Evolutionary conservation across 1,284 basidiomycete genomes (phyloP), one percentile per base, ranked within the genome.

Genomic region (Exsudoporus floridanus): DNA sequence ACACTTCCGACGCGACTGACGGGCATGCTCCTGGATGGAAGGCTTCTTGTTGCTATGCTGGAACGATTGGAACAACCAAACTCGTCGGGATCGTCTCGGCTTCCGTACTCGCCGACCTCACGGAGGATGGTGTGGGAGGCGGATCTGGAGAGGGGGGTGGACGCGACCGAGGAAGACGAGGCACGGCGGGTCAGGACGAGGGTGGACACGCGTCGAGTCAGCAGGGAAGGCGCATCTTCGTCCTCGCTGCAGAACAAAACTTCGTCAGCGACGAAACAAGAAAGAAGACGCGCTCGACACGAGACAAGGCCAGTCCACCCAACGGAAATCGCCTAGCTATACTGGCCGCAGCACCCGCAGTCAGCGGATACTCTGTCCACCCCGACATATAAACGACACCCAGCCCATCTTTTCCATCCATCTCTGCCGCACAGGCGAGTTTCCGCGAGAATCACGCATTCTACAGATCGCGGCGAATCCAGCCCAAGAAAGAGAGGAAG

Each of bases 201-300:
- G 0, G 74, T 72, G 3, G 85, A 88, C 5, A 90, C 70, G 8
- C 84, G 80, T 16, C 77, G 76, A 0, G 86, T 88, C 13, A 90
- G 77, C 4, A 83, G 79, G 0, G 86, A 88, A 2, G 89, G 89
- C 0, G 88, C 87, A 54, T 88, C 85, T 72, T 91, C 89, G 65
- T 91, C 89, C 73, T 91, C 88, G 56, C 85, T 86, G 66, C 47
- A 61, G 57, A 42, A 39, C 19, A 19, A 31, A 9, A 48, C 30
- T 44, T 13, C 25, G 45, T 55, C 46, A 50, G 28, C 31, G 34
- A 35, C 44, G 37, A 8, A 33, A 55, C 33, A 54, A 46, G 10
- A 52, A 39, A 38, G 40, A 50, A 46, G 49, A 39, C 23, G 43
- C 25, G 21, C 23, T 31, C 47, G 38, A 41, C 30, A 52, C 49